Evolutionary conservation across 169 alveolate genomes (phyloP), one percentile per base, ranked within the genome.

Genomic region (Toxoplasma gondii): DNA sequence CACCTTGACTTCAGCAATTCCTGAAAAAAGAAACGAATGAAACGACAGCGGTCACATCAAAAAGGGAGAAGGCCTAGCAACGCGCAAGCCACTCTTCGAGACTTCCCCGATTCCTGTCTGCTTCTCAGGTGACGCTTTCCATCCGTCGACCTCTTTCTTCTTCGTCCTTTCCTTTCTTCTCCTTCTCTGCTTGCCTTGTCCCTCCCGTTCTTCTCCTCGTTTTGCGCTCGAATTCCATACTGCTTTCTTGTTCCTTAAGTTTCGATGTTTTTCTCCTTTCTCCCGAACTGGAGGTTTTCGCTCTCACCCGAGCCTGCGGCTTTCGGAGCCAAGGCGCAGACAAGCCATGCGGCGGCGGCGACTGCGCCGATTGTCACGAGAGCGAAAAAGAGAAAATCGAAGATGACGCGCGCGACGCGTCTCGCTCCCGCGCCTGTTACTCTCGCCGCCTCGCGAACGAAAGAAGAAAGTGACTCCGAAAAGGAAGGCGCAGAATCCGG

Each of bases 1-100:
- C 54, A 82, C 92, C 91, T 95, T 95, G 43, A 94, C 93, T 90
- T 95, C 96, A 0, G 96, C 93, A 22, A 95, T 95, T 44, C 96
- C 96, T 83, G 92, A 31, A 81, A 67, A 17, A 22, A 27, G 43
- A 19, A 17, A 44, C 5, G 81, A 5, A 17, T 5, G 9, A 5
- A n/a, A 69, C 81, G 81, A 69, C 81, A 69, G 81, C 81, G 31
- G 9, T 24, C 24, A 58, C 70, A 58, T 24, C 16, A 58, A 24
- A 58, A 58, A 58, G 70, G n/a, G 16, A 58, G 70, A 16, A 24
- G 70, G n/a, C n/a, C 70, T 16, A 16, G 70, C 24, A 58, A 58
- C 16, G n/a, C 70, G 24, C 16, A 58, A 24, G 16, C 24, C n/a
- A 24, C 70, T 16, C 70, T 58, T 24, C 16, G 70, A 58, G 16